These are phyloP conservation scores for Yarrowia galli DNA, from an alignment of 1,139 yeast species.

Conservation along the genomic window DNA sequence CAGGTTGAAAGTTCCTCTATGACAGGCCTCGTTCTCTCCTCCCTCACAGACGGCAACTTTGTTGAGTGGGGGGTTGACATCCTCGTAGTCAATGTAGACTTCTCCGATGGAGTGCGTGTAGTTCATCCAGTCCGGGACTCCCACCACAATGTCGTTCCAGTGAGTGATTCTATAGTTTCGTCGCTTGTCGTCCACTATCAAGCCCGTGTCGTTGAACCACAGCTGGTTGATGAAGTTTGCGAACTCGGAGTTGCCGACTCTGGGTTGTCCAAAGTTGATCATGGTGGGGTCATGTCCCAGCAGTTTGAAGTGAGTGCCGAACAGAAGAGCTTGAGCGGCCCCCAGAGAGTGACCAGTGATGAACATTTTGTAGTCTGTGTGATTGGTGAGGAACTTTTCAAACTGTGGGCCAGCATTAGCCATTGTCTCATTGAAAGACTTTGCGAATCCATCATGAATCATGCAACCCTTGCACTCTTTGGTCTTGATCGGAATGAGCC, in stretches of 20 bases:
- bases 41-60: conserved; percentile 6
- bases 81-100: conserved; percentile 38
- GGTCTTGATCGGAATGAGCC: neutral
- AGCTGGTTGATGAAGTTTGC: conserved; percentile 59
- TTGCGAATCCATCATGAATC: conserved; percentile 67
- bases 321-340: conserved; percentile 68
- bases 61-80: neutral
- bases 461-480: conserved; percentile 57
- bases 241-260: conserved; percentile 61
- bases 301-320: conserved; percentile 64
- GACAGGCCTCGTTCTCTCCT: conserved; percentile 10
- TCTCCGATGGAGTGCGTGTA: conserved; percentile 42
- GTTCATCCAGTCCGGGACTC: conserved; percentile 39
- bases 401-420: conserved; percentile 45
- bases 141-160: conserved; percentile 40
- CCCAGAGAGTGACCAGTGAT: conserved; percentile 78
- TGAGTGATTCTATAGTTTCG: conserved; percentile 42
- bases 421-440: conserved; percentile 49
- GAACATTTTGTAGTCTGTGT: conserved; percentile 59
- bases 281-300: conserved; percentile 62
- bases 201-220: conserved; percentile 47
- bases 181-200: conserved; percentile 11
- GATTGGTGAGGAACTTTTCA: conserved; percentile 47
- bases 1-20: conserved; percentile 18
- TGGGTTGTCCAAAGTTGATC: conserved; percentile 67